These are phyloP conservation scores for Meyerozyma smithsonii DNA, from an alignment of 1,139 yeast species.

Conservation along the genomic window DNA sequence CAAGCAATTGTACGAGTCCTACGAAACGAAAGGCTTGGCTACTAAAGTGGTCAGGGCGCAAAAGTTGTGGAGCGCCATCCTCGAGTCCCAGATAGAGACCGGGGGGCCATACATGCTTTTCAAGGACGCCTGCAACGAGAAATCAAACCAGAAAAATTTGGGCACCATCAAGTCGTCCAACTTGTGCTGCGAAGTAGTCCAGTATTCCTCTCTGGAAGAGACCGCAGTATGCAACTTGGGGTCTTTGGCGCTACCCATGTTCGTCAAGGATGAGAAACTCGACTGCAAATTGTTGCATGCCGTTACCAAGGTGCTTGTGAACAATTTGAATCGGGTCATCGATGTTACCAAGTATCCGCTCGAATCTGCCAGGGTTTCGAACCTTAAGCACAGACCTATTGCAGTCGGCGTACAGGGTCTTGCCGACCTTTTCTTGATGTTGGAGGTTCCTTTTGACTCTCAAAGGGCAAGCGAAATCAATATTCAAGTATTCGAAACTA, in stretches of 20 bases:
- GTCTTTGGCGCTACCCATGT: constrained; percentile 78
- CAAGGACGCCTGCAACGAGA: constrained; percentile 81
- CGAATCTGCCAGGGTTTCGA: constrained; percentile 47
- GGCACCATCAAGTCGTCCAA: constrained; percentile 86
- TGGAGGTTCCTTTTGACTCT: constrained; percentile 55
- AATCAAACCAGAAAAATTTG: constrained; percentile 81
- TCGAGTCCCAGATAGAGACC: constrained; percentile 88
- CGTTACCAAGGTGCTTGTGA: constrained; percentile 48
- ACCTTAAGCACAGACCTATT: constrained; percentile 55
- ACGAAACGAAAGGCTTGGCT: constrained; percentile 71
- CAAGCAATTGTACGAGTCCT: constrained; percentile 61
- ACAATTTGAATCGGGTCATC: constrained; percentile 52
- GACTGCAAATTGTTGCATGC: constrained; percentile 53
- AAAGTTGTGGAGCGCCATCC: constrained; percentile 80
- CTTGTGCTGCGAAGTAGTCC: constrained; percentile 87
- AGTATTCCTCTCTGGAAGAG: constrained; percentile 82
- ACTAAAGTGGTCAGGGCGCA: constrained; percentile 75
- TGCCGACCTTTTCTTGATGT: constrained; percentile 54
- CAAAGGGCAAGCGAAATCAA: constrained; percentile 52
- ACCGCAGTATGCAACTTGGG: constrained; percentile 91
- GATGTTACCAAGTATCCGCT: constrained; percentile 57
- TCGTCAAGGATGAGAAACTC: constrained; percentile 43
- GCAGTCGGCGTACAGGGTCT: constrained; percentile 64
- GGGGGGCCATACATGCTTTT: constrained; percentile 91
- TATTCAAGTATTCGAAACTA: constrained; percentile 57